Evolutionary conservation across 306 rosid genomes (phyloP), one percentile per base, ranked within the genome.

Genomic region (Castanea sativa): DNA sequence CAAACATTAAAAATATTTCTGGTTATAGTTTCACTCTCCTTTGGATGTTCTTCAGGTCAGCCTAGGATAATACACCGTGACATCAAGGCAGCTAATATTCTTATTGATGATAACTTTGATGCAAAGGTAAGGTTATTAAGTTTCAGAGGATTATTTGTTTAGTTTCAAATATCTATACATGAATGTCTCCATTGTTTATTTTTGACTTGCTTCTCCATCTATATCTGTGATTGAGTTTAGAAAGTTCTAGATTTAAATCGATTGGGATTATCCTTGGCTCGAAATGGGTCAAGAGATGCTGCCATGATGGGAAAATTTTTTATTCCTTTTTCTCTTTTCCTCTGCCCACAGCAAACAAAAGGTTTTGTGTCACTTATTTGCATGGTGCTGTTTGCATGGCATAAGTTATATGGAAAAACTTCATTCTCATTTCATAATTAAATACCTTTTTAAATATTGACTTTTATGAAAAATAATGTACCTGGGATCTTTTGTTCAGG

Each of bases 41-140:
- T 49, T 74, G 58, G 85, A 53, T 55, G 43, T 38, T 38, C 75
- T 74, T 69, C 83, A 85, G 88, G 88, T 78, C 81, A 81, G 49
- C 85, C 76, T 58, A 81, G 63, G 78, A 81, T 85, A 75, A 78
- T 78, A 59, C 88, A 85, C 63, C 71, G 85, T 32, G 88, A 85
- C 76, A 85, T 85, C 84, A 85, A 85, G 78, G 73, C 85, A 1
- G 53, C 83, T 57, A 85, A 85, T 81, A 85, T 85, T 79, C 88
- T 85, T 64, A 72, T 85, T 20, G 83, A 78, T 33, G 13, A 74
- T 33, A 73, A 56, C 12, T 85, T 81, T 55, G 83, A 81, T 72
- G 78, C 85, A 25, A 85, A 85, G 88, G 85, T 85, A 63, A 19
- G 55, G 6, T 58, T 57, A 52, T 32, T 33, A 14, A 35, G 43